These are phyloP conservation scores for Gossypium longicalyx DNA, from an alignment of 345 rosid species.

Conservation along the genomic window DNA sequence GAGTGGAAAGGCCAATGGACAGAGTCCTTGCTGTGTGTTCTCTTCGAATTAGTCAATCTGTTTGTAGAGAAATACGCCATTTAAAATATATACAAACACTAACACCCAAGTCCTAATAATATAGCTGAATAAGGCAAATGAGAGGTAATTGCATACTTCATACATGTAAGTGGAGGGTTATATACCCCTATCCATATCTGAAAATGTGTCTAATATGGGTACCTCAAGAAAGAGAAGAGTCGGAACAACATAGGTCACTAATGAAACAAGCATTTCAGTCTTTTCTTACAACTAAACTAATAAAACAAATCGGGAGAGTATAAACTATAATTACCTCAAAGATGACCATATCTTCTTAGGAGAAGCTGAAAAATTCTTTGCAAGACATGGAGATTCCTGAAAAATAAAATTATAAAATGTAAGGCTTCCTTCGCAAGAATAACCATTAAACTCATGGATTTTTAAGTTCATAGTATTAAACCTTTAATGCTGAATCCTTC, in stretches of 20 bases:
- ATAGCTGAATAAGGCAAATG: no score
- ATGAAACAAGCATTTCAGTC: background rate
- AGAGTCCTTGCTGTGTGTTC: background rate
- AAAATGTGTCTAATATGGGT: no score
- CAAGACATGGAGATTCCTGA: slow-evolving; percentile 49
- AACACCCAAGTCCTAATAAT: background rate
- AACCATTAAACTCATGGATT: background rate
- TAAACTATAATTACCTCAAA: slow-evolving; percentile 29
- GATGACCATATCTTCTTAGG: slow-evolving; percentile 54
- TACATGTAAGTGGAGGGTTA: no score
- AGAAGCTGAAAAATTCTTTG: slow-evolving; percentile 44
- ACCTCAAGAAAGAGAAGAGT: no score
- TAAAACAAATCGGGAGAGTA: background rate
- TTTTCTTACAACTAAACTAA: background rate
- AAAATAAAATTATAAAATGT: slow-evolving; percentile 6
- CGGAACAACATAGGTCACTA: no score
- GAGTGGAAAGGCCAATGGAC: background rate
- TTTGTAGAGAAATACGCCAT: background rate
- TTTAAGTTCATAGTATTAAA: slow-evolving; percentile 14
- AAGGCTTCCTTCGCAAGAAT: slow-evolving; percentile 17
- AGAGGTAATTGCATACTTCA: no score
- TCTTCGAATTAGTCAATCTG: background rate
- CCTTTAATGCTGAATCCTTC: slow-evolving; percentile 77
- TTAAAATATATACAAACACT: background rate
- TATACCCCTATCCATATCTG: no score